Evolutionary conservation across 192 early-diverging fungal species (phyloP).

Genomic region (Coemansia sp.): DNA sequence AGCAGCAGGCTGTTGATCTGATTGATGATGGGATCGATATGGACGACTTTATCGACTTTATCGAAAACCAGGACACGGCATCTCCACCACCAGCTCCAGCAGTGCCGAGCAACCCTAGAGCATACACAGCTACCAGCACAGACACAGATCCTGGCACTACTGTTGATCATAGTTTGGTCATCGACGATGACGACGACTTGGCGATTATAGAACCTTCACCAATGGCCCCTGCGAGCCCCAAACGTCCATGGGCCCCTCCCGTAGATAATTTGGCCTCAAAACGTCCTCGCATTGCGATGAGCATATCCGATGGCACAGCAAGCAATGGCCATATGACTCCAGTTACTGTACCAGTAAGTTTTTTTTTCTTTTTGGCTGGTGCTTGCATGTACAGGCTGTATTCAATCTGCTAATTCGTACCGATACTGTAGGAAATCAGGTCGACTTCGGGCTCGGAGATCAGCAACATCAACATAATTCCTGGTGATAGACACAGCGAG

Average conservation of each 20-base stretch:
- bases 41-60: conserved; percentile 25
- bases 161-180: conserved; percentile 26
- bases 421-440: too few species aligned
- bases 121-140: too few species aligned
- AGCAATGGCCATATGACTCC: neutral
- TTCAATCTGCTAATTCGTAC: too few species aligned
- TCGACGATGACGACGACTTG: conserved; percentile 22
- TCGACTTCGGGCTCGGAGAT: too few species aligned
- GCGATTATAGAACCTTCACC: conserved; percentile 10
- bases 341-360: conserved; percentile 2
- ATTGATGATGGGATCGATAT: conserved; percentile 24
- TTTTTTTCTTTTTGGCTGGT: too few species aligned
- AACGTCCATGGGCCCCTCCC: conserved; percentile 1
- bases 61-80: neutral
- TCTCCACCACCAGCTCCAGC: neutral
- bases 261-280: conserved; percentile 2
- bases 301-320: neutral
- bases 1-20: neutral
- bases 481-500: neutral
- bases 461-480: neutral
- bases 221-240: conserved; percentile 1
- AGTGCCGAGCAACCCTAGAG: neutral
- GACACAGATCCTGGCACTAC: neutral
- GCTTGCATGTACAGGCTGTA: too few species aligned
- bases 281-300: conserved; percentile 1